phyloP scores from a whole-genome alignment of 441 rosid genomes.

The Corymbia citriodora region DNA sequence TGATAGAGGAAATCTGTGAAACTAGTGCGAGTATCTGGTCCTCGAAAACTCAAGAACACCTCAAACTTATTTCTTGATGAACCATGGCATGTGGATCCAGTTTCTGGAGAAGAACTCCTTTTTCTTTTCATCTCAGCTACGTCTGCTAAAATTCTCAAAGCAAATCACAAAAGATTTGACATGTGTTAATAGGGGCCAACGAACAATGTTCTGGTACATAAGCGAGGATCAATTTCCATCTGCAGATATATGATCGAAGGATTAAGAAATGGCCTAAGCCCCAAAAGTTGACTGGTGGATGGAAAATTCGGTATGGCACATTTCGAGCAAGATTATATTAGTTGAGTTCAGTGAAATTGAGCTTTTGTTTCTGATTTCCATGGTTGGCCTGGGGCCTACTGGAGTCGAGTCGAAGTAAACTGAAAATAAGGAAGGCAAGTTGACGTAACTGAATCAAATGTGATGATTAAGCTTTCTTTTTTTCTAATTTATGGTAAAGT shows the following conservation, averaged over 20 bases:
- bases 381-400: too few relatives aligned
- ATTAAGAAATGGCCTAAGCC: too few relatives aligned
- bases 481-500: too few relatives aligned
- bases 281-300: too few relatives aligned
- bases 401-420: too few relatives aligned
- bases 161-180: background rate
- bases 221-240: too few relatives aligned
- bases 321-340: too few relatives aligned
- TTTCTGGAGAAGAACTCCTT: background rate
- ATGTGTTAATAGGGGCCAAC: background rate
- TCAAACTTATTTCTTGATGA: rapidly evolving
- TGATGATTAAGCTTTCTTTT: too few relatives aligned
- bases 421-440: rapidly evolving
- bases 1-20: background rate
- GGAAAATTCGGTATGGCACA: too few relatives aligned
- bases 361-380: too few relatives aligned
- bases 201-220: rapidly evolving
- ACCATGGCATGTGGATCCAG: rapidly evolving
- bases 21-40: rapidly evolving
- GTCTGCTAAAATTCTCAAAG: background rate
- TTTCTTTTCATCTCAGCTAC: background rate
- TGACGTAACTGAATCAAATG: too few relatives aligned
- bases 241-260: too few relatives aligned
- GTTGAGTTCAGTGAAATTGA: rapidly evolving
- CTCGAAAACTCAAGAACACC: background rate